Evolutionary conservation across 2,329 filamentous ascomycete genomes (phyloP).

Genomic region (Sporothrix pseudoabietina): DNA sequence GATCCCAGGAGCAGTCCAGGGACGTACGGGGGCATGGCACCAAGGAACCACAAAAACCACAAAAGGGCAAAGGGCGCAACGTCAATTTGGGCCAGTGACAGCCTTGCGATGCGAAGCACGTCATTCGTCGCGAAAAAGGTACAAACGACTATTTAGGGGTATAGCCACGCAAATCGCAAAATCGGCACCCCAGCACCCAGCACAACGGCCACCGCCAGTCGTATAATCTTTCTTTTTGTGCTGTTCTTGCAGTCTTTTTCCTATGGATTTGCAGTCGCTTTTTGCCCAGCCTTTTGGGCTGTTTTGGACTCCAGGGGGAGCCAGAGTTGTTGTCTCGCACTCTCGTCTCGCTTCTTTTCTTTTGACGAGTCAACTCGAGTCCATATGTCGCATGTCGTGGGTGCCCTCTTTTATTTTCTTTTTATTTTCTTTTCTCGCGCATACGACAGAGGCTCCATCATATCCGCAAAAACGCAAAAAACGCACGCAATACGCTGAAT

Average conservation of each 20-base stretch:
- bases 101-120: conserved; percentile 24
- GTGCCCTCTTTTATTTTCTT: background rate
- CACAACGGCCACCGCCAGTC: background rate
- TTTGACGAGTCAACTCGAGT: background rate
- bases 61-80: background rate
- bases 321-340: background rate
- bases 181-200: background rate
- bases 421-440: background rate
- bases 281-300: background rate
- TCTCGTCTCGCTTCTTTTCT: background rate
- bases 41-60: background rate
- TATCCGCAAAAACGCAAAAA: background rate
- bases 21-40: background rate
- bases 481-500: conserved; percentile 5
- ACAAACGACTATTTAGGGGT: conserved; percentile 3
- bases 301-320: background rate
- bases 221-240: background rate
- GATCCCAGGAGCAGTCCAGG: background rate
- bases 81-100: conserved; percentile 16
- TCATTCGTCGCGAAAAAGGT: conserved; percentile 27
- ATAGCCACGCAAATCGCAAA: conserved; percentile 13
- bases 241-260: background rate
- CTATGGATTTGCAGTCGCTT: background rate
- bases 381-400: background rate
- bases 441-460: background rate